Evolutionary conservation across 1,284 basidiomycete species (phyloP), one percentile per base, ranked within the genome.

Genomic region (Papiliotrema fonsecae): DNA sequence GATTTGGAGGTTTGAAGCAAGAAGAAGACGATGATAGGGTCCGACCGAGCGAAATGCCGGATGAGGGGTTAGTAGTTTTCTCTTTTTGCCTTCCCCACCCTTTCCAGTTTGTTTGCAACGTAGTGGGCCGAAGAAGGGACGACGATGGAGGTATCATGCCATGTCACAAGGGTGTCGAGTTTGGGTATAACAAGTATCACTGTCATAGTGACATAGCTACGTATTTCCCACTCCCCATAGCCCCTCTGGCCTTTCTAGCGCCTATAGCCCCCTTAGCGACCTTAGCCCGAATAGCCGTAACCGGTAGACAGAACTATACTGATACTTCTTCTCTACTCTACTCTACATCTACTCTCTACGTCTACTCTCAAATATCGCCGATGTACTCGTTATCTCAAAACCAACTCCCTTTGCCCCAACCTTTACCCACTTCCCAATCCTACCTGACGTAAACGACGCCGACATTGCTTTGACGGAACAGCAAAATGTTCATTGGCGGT

Each of bases 401-500:
- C n/a, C 36, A 24, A 30, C 45, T 24, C 39, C n/a, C 43, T 21
- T 42, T 48, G 30, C 16, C 34, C n/a, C 27, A 18, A 35, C 25
- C 10, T 4, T n/a, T n/a, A n/a, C n/a, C n/a, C n/a, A n/a, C n/a
- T n/a, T n/a, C n/a, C n/a, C n/a, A n/a, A n/a, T n/a, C n/a, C n/a
- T n/a, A n/a, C n/a, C n/a, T n/a, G n/a, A n/a, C n/a, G n/a, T n/a
- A n/a, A n/a, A n/a, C n/a, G n/a, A n/a, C n/a, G n/a, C n/a, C n/a
- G n/a, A n/a, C n/a, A n/a, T n/a, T n/a, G n/a, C n/a, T n/a, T n/a
- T n/a, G n/a, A n/a, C n/a, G n/a, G 55, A 73, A 74, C 80, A 94
- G 92, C 75, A 97, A 97, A 80, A 96, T 93, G 90, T 96, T 96
- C 72, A 88, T 96, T 65, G 91, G 91, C 58, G 91, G 92, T 57